Evolutionary conservation across 352 stramenopile species (phyloP), one percentile per base, ranked within the genome.

Genomic region (Globisporangium sylvaticum): DNA sequence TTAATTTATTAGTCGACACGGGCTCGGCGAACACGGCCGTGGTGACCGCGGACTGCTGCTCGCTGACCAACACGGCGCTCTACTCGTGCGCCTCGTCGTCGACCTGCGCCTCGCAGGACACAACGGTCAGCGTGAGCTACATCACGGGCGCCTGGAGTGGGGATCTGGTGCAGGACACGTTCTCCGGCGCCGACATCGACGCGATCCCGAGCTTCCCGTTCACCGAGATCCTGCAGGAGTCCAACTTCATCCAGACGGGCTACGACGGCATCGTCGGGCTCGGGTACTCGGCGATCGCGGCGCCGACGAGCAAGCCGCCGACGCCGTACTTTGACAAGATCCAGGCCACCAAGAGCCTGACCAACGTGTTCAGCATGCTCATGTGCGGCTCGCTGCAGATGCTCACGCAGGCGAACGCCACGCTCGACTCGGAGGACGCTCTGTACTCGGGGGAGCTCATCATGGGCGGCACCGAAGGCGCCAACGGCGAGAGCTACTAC

Each of bases 251-350:
- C 62, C 78, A 87, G 44, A 70, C 81, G 8, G 82, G 81, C 6
- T 91, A 91, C 67, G 82, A 92, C 54, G 87, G 87, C 24, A 92
- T 95, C 64, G 71, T 95, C 29, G 87, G 87, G 0, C 48, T 95
- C 6, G 84, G 73, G 0, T 95, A 83, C 61, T 48, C 79, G 24
- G 64, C 76, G 24, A 89, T 95, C 62, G 87, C 80, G 29, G 89
- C 82, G 31, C 87, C 87, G 3, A 67, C 71, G 12, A 69, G 55
- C 31, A 67, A 77, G 29, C 65, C 81, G 25, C 80, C 79, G 0
- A 78, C 70, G 50, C 84, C 87, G 4, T 90, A 90, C 63, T 88
- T 93, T 44, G 83, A 95, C 66, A 80, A 59, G 3, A 64, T 93
- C 1, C 52, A 74, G 56, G 67, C 56, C 27, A 31, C 52, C 7